Evolutionary conservation across 495 filamentous ascomycete species (phyloP), one percentile per base, ranked within the genome.

Genomic region (Talaromyces liani): DNA sequence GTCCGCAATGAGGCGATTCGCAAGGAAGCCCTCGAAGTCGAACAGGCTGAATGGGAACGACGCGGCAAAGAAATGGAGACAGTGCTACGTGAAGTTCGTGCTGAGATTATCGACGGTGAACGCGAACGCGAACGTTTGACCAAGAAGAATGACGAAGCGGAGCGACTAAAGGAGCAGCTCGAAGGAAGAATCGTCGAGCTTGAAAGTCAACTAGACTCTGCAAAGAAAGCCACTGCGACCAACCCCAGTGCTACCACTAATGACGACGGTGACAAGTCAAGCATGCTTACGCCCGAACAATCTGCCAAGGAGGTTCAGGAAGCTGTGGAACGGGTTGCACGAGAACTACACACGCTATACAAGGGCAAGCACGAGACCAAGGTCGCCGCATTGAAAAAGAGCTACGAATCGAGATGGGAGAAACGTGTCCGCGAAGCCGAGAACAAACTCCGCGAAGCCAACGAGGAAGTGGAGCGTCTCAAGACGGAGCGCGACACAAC

Each of bases 301-400:
- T 76, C 79, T 16, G 75, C 79, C 7, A 80, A 77, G 0, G 79
- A 81, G 47, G 86, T 92, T 20, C 91, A 97, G 66, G 86, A 91
- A 39, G 93, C 95, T 16, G 91, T 98, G n/a, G 90, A 93, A 73
- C 89, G 88, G 64, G 91, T 96, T 31, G 93, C 90, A 2, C 83
- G 89, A 10, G 94, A 98, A 68, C 81, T 98, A 25, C 94, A 98
- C 69, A 81, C 84, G 0, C 81, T 96, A n/a, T 98, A 98, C 80
- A 97, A 97, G 76, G 83, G 85, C 71, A 98, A 98, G 71, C 95
- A 98, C 71, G 93, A 97, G 77, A 89, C 86, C 55, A 98, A 98
- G 76, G 93, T 98, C 27, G 84, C 89, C 0, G 92, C 92, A 7
- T 80, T 98, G 63, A 97, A 97, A 77, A 97, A 97, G 73, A 92